These are phyloP conservation scores for Populus pruinosa DNA, from an alignment of 345 rosid genomes.

Conservation along the genomic window DNA sequence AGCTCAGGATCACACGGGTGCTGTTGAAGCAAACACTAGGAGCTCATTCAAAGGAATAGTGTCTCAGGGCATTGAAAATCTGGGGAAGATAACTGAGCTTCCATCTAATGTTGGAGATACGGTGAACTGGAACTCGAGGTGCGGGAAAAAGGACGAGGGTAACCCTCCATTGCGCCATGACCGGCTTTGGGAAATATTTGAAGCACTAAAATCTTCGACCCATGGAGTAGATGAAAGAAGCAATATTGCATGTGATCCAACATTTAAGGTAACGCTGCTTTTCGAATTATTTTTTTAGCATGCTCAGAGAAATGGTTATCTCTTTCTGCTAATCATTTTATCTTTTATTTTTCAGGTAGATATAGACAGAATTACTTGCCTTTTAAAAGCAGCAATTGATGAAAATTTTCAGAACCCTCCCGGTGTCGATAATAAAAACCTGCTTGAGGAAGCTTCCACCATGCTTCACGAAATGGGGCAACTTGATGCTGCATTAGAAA, in stretches of 20 bases:
- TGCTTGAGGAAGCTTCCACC: neutral
- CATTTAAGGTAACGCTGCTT: constrained; percentile 9
- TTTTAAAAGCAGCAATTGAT: constrained; percentile 8
- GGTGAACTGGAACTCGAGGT: neutral
- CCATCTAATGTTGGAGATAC: neutral
- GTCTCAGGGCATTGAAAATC: neutral
- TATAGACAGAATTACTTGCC: neutral
- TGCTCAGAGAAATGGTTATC: neutral
- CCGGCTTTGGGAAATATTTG: constrained; percentile 15
- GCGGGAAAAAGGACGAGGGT: neutral
- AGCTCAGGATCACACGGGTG: neutral
- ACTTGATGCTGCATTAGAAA: constrained; percentile 7
- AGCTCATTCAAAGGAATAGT: neutral
- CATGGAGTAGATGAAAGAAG: neutral
- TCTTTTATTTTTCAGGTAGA: constrained; percentile 14
- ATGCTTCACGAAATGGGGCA: constrained; percentile 14
- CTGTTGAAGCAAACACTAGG: neutral
- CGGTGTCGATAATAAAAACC: neutral
- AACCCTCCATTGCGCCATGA: neutral
- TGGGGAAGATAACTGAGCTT: constrained; percentile 4
- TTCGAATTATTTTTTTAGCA: neutral
- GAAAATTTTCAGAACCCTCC: neutral
- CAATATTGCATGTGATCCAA: neutral
- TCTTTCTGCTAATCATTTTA: neutral
- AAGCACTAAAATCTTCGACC: neutral